A percentile compares a stretch with the other conserved stretches of the same genome.
Evolutionary conservation across 805 yeast species (phyloP).

Genomic region (Barnettozyma sp.): DNA sequence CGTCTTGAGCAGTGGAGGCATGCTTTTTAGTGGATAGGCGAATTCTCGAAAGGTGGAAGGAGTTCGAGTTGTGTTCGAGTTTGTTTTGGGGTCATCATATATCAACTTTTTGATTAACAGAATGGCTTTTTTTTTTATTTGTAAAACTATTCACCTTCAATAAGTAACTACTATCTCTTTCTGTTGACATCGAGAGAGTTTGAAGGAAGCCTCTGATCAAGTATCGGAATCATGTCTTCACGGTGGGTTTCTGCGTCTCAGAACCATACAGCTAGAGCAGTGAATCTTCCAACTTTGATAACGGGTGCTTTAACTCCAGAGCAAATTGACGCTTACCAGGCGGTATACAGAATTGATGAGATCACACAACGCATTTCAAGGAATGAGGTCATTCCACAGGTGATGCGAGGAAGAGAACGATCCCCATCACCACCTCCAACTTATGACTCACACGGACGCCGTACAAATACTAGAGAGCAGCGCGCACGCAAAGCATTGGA

Average conservation of each 20-base stretch:
- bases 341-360: constrained; percentile 71
- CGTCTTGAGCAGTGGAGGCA: too few relatives aligned
- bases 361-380: constrained; percentile 53
- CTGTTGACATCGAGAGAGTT: background rate
- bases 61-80: too few relatives aligned
- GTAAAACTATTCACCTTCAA: too few relatives aligned
- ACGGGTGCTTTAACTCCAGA: constrained; percentile 57
- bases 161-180: too few relatives aligned
- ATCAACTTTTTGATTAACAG: too few relatives aligned
- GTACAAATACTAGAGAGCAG: constrained; percentile 77
- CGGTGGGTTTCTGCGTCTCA: constrained; percentile 8
- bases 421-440: constrained; percentile 92
- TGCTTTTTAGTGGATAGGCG: too few relatives aligned
- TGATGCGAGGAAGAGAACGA: constrained; percentile 36
- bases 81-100: too few relatives aligned
- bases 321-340: constrained; percentile 70
- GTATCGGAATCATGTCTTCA: background rate
- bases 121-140: too few relatives aligned
- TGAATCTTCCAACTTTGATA: constrained; percentile 35
- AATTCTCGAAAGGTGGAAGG: too few relatives aligned
- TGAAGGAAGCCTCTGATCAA: background rate
- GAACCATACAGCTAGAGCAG: constrained; percentile 12
- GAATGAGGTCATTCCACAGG: constrained; percentile 38
- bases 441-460: constrained; percentile 76
- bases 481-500: constrained; percentile 58